A percentile compares a stretch with the other conserved stretches of the same genome.
These are phyloP conservation scores for Hemileia vastatrix DNA, from an alignment of 1,284 basidiomycete genomes.

Conservation along the genomic window DNA sequence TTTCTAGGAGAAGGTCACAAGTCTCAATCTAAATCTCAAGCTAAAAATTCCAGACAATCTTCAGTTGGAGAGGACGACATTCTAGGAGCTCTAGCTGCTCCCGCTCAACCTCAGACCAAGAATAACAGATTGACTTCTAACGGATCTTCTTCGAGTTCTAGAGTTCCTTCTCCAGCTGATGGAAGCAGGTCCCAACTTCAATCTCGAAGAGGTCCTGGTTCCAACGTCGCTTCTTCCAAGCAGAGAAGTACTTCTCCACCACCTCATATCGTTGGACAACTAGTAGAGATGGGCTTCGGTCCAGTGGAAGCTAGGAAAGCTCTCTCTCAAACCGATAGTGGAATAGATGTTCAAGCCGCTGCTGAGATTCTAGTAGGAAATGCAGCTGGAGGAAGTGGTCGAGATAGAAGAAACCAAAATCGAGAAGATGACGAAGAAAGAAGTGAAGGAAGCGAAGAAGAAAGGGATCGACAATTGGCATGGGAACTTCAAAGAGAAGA, in stretches of 20 bases:
- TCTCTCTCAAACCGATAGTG: conserved; percentile 58
- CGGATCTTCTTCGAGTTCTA: conserved; percentile 25
- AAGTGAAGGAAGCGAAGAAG: conserved; percentile 38
- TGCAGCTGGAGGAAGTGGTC: conserved; percentile 43
- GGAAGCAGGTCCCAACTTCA: conserved; percentile 21
- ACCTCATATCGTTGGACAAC: conserved; percentile 74
- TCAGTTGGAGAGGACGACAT: conserved; percentile 7
- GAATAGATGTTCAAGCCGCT: conserved; percentile 58
- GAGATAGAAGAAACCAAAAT: conserved; percentile 26
- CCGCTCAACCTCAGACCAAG: background rate
- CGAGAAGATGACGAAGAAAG: conserved; percentile 26
- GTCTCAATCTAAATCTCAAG: too few species aligned
- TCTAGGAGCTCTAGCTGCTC: conserved; percentile 7
- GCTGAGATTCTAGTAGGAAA: conserved; percentile 60
- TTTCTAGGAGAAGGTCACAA: background rate
- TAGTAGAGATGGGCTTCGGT: conserved; percentile 88
- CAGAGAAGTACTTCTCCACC: conserved; percentile 57
- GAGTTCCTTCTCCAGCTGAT: conserved; percentile 31
- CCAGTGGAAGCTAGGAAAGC: conserved; percentile 62
- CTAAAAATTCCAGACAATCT: background rate
- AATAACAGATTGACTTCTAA: background rate
- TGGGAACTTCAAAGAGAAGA: conserved; percentile 1
- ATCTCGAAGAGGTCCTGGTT: background rate
- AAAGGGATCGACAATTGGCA: conserved; percentile 35
- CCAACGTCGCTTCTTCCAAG: too few species aligned